These are phyloP conservation scores for Eutrema japonicum DNA, from an alignment of 345 rosid genomes.

Conservation along the genomic window DNA sequence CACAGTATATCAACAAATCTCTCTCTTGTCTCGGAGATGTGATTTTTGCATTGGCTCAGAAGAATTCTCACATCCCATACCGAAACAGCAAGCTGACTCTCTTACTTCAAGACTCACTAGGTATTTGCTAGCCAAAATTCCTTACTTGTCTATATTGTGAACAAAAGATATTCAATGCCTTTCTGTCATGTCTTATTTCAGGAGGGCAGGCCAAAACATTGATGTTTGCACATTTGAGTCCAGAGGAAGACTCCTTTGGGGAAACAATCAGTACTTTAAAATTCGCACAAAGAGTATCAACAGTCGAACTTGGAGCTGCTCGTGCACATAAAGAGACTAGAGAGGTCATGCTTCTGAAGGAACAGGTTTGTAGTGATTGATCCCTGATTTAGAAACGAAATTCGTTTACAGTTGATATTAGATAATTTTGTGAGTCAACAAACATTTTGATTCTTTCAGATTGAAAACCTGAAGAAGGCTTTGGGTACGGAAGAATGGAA, in stretches of 20 bases:
- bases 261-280: constrained; percentile 89
- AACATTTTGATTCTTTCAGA: constrained; percentile 50
- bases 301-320: constrained; percentile 85
- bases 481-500: constrained; percentile 61
- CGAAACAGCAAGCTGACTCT: constrained; percentile 97
- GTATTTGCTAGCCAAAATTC: constrained; percentile 43
- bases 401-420: not conserved
- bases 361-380: constrained; percentile 54
- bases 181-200: constrained; percentile 35
- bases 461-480: constrained; percentile 85
- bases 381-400: not conserved
- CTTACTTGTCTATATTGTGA: not conserved
- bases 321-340: constrained; percentile 74
- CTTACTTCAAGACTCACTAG: constrained; percentile 90
- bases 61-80: constrained; percentile 88
- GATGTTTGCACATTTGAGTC: constrained; percentile 95
- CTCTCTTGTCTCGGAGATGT: constrained; percentile 97
- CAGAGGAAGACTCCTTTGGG: constrained; percentile 77
- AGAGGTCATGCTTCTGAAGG: constrained; percentile 82
- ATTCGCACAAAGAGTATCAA: constrained; percentile 88
- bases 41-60: constrained; percentile 85
- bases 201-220: constrained; percentile 90
- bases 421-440: constrained; percentile 10
- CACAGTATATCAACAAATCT: constrained; percentile 87
- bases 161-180: not conserved